Evolutionary conservation across 2,329 filamentous ascomycete species (phyloP), one percentile per base, ranked within the genome.

Genomic region (Leptosphaerulina australis): DNA sequence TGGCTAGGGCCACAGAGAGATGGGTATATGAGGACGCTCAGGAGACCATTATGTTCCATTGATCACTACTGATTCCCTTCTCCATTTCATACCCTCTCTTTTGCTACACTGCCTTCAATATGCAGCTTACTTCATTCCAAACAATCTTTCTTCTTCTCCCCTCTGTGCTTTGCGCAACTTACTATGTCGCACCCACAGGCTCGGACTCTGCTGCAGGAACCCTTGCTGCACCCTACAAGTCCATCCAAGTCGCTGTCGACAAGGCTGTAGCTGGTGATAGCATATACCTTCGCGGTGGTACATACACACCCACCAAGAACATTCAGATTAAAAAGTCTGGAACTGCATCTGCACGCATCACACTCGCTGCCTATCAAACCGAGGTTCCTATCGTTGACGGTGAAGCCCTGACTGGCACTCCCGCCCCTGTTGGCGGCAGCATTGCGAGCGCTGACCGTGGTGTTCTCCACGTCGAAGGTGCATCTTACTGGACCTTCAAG

Each of bases 311-410:
- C 0, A 75, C 74, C 0, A 73, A 70, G 26, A 81, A 80, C 60
- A 77, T 81, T 35, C 76, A 80, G 56, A 71, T 81, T 61, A 75
- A 66, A 38, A 63, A 61, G 33, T 59, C 52, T 25, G 78, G 78
- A 20, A 77, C 72, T 0, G 55, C 66, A 11, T 66, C 70, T 0
- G 63, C 70, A 2, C 77, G 76, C 1, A 76, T 76, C 37, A 77
- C 75, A 0, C 59, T 81, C 22, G 66, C 69, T 11, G 68, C 77
- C 0, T 80, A 79, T 49, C 62, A 69, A 9, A 62, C 59, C 5
- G 78, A 81, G 53, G 72, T 72, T 31, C 77, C 79, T 2, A 70
- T 77, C 44, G 70, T 80, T 12, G 75, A 81, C 56, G 78, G 78
- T 26, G 78, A 80, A 36, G 61, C 55, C 7, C 51, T 74, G 1